phyloP scores from a whole-genome alignment of 2,329 filamentous ascomycete genomes.

The Volutella citrinella region DNA sequence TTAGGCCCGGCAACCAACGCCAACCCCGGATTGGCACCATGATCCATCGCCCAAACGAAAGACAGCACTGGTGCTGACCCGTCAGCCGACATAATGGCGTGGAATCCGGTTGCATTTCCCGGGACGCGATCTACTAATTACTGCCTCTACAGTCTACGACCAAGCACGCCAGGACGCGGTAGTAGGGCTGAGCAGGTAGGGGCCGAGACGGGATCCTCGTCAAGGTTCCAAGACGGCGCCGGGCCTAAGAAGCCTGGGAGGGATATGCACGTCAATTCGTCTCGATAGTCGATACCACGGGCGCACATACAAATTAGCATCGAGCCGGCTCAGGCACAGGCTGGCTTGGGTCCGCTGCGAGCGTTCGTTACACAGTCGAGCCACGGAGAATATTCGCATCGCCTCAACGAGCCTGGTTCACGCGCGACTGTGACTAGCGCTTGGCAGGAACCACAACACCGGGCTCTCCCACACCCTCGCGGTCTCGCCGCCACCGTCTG shows the following conservation, averaged over 20 bases:
- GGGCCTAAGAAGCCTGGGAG: conserved; percentile 15
- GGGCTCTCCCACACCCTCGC: conserved; percentile 28
- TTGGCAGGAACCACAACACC: conserved; percentile 27
- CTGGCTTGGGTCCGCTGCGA: conserved; percentile 24
- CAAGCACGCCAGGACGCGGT: too few species aligned
- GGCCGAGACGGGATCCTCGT: neutral
- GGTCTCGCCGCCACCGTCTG: conserved; percentile 26
- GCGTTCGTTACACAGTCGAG: conserved; percentile 25
- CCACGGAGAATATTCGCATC: conserved; percentile 29
- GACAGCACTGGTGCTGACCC: too few species aligned
- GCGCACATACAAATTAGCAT: conserved; percentile 17
- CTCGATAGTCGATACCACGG: conserved; percentile 22
- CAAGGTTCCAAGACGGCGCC: conserved; percentile 15
- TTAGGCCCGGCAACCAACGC: too few species aligned
- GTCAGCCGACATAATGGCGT: too few species aligned
- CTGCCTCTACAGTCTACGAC: too few species aligned
- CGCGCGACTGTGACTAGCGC: conserved; percentile 29
- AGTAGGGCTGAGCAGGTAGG: too few species aligned
- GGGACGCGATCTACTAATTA: too few species aligned
- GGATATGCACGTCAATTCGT: conserved; percentile 24
- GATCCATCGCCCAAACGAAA: too few species aligned
- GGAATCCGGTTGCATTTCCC: too few species aligned
- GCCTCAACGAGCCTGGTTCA: conserved; percentile 27
- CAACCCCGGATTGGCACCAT: too few species aligned
- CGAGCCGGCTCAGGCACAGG: conserved; percentile 20